A percentile compares a stretch with the other conserved stretches of the same genome.
phyloP scores from a whole-genome alignment of 192 early-diverging fungal species.

The Pilobolus umbonatus region DNA sequence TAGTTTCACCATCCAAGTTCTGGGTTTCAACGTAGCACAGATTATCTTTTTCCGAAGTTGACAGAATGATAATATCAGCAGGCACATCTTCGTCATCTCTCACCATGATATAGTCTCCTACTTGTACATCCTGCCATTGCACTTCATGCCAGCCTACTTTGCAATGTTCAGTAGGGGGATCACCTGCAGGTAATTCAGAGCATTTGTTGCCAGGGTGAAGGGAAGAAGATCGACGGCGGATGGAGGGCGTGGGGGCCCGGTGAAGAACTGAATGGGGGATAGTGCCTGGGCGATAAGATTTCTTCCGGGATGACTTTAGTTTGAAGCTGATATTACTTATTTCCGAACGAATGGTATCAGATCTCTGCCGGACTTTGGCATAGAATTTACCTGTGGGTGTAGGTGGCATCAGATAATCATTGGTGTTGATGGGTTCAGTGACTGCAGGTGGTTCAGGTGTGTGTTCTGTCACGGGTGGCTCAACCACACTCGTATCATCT shows the following conservation, averaged over 20 bases:
- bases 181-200: conserved; percentile 15
- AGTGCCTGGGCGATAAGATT: conserved; percentile 28
- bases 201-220: conserved; percentile 8
- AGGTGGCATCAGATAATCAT: not conserved
- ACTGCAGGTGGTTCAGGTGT: conserved; percentile 3
- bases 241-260: conserved; percentile 14
- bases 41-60: conserved; percentile 78
- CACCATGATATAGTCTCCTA: conserved; percentile 86
- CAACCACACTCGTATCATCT: not conserved
- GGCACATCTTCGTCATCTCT: conserved; percentile 87
- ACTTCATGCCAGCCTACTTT: conserved; percentile 55
- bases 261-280: conserved; percentile 47
- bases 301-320: conserved; percentile 9
- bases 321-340: conserved; percentile 22
- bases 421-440: not conserved
- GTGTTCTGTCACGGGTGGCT: not conserved
- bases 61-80: conserved; percentile 87
- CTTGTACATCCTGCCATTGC: conserved; percentile 80
- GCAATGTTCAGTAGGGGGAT: conserved; percentile 11
- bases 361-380: conserved; percentile 18
- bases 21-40: conserved; percentile 94
- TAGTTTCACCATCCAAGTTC: conserved; percentile 97
- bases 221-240: not conserved
- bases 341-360: conserved; percentile 28
- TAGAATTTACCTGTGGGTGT: conserved; percentile 1